Evolutionary conservation across 305 asterid genomes (phyloP), one percentile per base, ranked within the genome.

Genomic region (Rubia peregrina): DNA sequence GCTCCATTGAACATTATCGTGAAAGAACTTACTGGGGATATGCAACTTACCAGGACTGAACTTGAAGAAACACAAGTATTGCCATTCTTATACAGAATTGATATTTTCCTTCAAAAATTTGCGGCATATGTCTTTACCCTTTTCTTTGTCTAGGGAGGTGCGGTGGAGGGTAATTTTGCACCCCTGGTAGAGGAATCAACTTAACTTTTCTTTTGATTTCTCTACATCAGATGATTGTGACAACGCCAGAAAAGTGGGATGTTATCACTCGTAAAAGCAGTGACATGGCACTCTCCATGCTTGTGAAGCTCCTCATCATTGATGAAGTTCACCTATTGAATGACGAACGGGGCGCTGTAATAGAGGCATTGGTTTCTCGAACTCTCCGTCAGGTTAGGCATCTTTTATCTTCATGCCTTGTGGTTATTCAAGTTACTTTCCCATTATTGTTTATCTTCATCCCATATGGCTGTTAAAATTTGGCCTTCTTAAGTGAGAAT

Each of bases 191-290:
- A 62, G 73, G 42, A 26, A 67, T 44, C 61, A 14, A 64, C 53
- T 73, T 33, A 68, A 24, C 40, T 63, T 68, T 67, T 68, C 65
- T 40, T 66, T 56, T 60, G 19, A 66, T 73, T 19, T 71, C 24
- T 75, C 72, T 81, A 75, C 74, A 75, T 79, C 84, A 94, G 99
- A 94, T 94, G 97, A 94, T 94, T 73, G 99, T 94, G 80, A 94
- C 99, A 40, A 94, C 99, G 61, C 99, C 99, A 57, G 99, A 94
- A 81, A 94, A 94, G 84, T 94, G 99, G 99, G 99, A 94, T 76
- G 96, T 94, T 74, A 94, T 94, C 81, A 91, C 97, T 76, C 96
- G 97, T 74, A 94, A 94, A 87, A 91, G 96, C 84, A 89, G 99
- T 68, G 97, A 94, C 76, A 91, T 89, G 96, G 76, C 99, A 56